These are phyloP conservation scores for Echites panduratus DNA, from an alignment of 257 asterid genomes.

Conservation along the genomic window DNA sequence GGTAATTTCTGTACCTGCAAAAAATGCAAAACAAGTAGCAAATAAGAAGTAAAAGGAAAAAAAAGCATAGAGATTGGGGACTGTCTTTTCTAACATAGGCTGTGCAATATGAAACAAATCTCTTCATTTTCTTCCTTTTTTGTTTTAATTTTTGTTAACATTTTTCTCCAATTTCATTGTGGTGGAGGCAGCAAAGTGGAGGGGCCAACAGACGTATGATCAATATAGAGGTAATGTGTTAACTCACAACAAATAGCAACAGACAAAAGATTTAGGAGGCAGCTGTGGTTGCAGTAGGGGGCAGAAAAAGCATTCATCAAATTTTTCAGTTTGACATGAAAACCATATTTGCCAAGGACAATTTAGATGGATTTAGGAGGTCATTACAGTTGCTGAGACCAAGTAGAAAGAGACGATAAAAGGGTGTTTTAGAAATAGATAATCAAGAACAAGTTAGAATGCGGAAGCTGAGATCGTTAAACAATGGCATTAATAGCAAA, in stretches of 20 bases:
- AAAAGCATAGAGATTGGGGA: background rate
- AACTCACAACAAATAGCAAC: background rate
- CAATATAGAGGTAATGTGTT: background rate
- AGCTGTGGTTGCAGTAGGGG: too few relatives aligned
- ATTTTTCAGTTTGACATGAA: background rate
- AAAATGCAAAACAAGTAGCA: conserved; percentile 5
- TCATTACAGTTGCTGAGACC: background rate
- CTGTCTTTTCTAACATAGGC: background rate
- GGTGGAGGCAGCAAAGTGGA: background rate
- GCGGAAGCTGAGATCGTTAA: background rate
- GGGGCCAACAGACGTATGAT: background rate
- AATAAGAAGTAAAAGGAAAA: background rate
- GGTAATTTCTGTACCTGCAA: conserved; percentile 84
- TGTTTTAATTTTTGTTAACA: background rate
- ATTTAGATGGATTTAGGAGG: background rate
- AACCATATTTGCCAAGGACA: background rate
- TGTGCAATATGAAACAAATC: background rate
- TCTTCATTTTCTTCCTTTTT: background rate
- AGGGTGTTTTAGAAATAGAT: background rate
- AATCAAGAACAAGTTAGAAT: background rate
- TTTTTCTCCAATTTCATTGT: background rate
- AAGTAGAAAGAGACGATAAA: background rate
- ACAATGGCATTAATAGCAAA: background rate
- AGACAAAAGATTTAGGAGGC: background rate
- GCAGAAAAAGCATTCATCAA: background rate